These are phyloP conservation scores for Prototheca cutis DNA, from an alignment of 163 green algal genomes.

Conservation along the genomic window DNA sequence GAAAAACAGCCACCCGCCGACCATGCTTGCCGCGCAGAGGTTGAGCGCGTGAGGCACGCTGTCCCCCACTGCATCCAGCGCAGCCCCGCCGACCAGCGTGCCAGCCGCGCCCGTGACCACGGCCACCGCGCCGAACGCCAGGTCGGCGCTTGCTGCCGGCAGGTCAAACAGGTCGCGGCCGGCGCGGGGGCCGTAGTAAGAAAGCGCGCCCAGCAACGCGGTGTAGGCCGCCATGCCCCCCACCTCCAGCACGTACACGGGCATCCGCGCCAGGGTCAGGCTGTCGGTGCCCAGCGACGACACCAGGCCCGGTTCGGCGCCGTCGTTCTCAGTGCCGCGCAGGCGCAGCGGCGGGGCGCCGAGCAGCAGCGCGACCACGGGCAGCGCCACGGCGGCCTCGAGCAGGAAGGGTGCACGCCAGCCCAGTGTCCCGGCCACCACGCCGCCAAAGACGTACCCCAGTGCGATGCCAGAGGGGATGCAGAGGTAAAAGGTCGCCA, in stretches of 20 bases:
- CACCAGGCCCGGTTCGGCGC: neutral
- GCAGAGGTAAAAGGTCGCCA: constrained; percentile 87
- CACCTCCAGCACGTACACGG: constrained; percentile 27
- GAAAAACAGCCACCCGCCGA: constrained; percentile 36
- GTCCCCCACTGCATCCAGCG: constrained; percentile 61
- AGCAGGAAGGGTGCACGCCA: constrained; percentile 75
- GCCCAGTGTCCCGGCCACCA: constrained; percentile 33
- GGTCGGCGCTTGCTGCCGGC: constrained; percentile 46
- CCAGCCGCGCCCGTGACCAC: constrained; percentile 70
- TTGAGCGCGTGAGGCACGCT: constrained; percentile 52
- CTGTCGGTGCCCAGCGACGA: constrained; percentile 8
- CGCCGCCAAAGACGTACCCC: constrained; percentile 61
- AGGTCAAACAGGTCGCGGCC: constrained; percentile 62
- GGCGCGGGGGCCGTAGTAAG: constrained; percentile 83
- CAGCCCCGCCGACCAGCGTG: constrained; percentile 55
- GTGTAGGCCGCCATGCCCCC: constrained; percentile 30
- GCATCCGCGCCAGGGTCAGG: constrained; percentile 11
- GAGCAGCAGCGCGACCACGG: constrained; percentile 69
- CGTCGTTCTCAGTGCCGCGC: constrained; percentile 1
- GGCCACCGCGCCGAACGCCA: constrained; percentile 80
- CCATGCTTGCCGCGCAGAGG: constrained; percentile 41
- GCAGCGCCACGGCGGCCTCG: constrained; percentile 62
- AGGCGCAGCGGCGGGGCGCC: constrained; percentile 47
- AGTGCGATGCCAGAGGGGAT: constrained; percentile 70
- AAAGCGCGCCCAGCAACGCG: constrained; percentile 71